Percentiles rank a stretch among this genome's conserved stretches.
These are phyloP conservation scores for Pseudophaeomoniella oleicola DNA, from an alignment of 2,329 filamentous ascomycete species.

Conservation along the genomic window DNA sequence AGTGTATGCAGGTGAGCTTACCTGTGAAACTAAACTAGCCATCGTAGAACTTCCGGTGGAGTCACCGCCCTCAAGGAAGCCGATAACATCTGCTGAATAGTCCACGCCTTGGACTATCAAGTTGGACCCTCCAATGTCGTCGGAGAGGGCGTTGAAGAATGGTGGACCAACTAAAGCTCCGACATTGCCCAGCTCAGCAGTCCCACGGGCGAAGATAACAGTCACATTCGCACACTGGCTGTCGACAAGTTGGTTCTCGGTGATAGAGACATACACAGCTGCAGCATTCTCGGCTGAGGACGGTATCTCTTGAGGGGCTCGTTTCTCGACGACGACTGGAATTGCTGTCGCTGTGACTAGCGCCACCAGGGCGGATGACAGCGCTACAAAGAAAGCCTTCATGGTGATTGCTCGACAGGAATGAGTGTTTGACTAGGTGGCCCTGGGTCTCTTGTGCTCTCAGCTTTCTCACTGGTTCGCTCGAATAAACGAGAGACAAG, in stretches of 20 bases:
- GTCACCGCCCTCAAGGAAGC: constrained; percentile 34
- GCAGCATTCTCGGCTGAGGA: no score
- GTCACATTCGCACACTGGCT: constrained; percentile 31
- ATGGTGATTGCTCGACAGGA: no score
- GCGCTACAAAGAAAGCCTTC: no score
- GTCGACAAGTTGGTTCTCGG: constrained; percentile 10
- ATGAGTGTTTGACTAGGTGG: no score
- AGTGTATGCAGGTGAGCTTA: background rate
- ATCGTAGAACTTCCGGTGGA: constrained; percentile 27
- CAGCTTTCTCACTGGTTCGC: no score
- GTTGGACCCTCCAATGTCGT: constrained; percentile 25
- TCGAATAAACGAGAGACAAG: no score
- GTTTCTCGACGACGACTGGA: no score
- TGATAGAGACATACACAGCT: no score
- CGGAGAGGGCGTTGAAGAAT: constrained; percentile 31
- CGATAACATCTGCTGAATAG: constrained; percentile 31
- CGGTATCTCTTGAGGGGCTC: no score
- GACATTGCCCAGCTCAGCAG: constrained; percentile 37
- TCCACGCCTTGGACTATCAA: constrained; percentile 39
- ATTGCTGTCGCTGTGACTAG: no score
- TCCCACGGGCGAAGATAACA: constrained; percentile 43
- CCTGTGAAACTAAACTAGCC: constrained; percentile 24
- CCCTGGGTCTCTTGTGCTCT: no score
- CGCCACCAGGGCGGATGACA: no score
- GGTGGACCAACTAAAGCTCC: constrained; percentile 35